Conservation (phyloP, 768 basidiomycete genomes). For the Tulasnella sp. region DNA sequence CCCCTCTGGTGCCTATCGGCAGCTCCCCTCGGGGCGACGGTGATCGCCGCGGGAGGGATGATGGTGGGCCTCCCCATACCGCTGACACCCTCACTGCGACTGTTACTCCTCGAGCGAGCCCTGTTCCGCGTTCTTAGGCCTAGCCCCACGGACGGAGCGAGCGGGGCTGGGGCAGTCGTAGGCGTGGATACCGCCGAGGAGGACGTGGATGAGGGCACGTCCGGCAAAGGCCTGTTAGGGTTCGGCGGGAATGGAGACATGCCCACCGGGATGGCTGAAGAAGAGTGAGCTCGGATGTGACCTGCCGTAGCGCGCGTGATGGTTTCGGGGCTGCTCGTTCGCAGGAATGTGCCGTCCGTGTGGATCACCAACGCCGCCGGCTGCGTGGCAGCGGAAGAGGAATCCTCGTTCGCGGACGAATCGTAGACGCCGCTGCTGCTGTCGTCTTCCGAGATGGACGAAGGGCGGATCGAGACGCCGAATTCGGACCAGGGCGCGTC, state of each 20-base stretch:
- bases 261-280: neutral
- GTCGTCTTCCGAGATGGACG: neutral
- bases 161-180: neutral
- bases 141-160: neutral
- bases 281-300: neutral
- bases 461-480: conserved; percentile 1
- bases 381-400: too few relatives aligned
- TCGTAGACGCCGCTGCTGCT: neutral
- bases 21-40: too few relatives aligned
- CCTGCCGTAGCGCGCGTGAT: neutral
- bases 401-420: neutral
- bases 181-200: neutral
- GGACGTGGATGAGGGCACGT: neutral
- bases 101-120: conserved; percentile 6
- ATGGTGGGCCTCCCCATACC: neutral
- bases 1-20: too few relatives aligned
- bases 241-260: neutral
- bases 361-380: neutral
- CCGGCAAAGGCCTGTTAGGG: neutral
- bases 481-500: neutral
- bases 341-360: neutral
- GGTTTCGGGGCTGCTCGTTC: neutral
- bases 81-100: neutral
- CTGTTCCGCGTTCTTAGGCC: neutral
- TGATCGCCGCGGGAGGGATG: too few relatives aligned